Conservation (phyloP, 2,329 filamentous ascomycete genomes). For the Nemania sp. region DNA sequence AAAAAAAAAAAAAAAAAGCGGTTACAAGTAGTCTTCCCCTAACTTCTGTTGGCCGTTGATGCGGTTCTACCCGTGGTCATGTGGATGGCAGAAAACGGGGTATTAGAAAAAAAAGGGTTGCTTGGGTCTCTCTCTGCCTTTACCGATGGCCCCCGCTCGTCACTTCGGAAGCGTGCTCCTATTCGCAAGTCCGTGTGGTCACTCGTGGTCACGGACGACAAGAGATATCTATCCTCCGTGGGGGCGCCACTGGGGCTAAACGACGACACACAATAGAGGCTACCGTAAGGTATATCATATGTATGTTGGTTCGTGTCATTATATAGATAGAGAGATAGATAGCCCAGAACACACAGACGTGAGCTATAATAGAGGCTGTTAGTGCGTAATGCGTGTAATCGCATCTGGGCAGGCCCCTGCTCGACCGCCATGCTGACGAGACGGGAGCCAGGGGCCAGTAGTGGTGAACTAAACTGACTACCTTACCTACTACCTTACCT, state of each 20-base stretch:
- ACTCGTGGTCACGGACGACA: not conserved
- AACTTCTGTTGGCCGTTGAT: constrained; percentile 11
- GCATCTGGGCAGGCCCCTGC: not conserved
- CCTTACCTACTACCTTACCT: too few relatives aligned
- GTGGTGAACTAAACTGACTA: constrained; percentile 10
- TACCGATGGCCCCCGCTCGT: constrained; percentile 13
- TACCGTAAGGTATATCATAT: not conserved
- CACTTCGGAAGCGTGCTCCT: not conserved
- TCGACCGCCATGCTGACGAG: constrained; percentile 11
- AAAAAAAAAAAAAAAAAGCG: not conserved
- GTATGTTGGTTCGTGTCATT: not conserved
- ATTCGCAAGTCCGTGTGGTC: constrained; percentile 9
- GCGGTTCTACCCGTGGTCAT: constrained; percentile 23
- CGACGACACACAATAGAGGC: not conserved
- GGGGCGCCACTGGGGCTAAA: constrained; percentile 16
- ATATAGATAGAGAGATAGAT: not conserved
- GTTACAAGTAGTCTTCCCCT: constrained; percentile 1
- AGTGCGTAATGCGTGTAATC: not conserved
- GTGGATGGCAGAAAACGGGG: constrained; percentile 22
- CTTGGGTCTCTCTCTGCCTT: constrained; percentile 10
- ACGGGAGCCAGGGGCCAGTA: not conserved
- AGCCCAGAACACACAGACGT: not conserved
- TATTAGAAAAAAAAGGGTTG: constrained; percentile 12
- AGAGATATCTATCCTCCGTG: constrained; percentile 19
- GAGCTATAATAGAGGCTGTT: constrained; percentile 9